These are phyloP conservation scores for Euphrasia confusa DNA, from an alignment of 257 asterid species.

Conservation along the genomic window DNA sequence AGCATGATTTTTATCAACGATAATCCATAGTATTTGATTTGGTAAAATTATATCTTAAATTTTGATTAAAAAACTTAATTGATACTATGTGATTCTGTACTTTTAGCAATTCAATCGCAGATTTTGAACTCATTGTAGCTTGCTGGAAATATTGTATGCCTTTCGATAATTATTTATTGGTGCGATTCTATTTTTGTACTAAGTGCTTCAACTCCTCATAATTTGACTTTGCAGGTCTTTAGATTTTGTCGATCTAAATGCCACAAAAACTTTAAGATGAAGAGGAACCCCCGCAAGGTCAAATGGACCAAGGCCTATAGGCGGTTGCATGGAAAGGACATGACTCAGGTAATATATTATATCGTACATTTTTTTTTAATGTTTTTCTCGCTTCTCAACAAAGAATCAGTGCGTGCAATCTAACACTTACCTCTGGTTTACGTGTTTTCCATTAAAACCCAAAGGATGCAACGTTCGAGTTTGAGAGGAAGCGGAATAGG, in stretches of 20 bases:
- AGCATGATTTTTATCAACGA: too few relatives aligned
- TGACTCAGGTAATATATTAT: slow-evolving; percentile 63
- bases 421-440: background rate
- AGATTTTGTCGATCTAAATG: slow-evolving; percentile 85
- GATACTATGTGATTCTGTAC: background rate
- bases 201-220: slow-evolving; percentile 7
- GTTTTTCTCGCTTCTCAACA: background rate
- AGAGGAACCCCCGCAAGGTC: slow-evolving; percentile 92
- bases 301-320: slow-evolving; percentile 95
- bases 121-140: background rate
- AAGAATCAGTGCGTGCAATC: background rate
- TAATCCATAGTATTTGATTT: too few relatives aligned
- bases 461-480: slow-evolving; percentile 91
- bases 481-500: slow-evolving; percentile 85
- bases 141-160: background rate
- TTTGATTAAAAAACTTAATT: background rate
- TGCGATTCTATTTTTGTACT: background rate
- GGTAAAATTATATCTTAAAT: background rate
- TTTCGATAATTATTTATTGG: background rate
- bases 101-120: background rate
- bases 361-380: background rate
- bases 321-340: slow-evolving; percentile 80
- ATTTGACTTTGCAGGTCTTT: slow-evolving; percentile 52
- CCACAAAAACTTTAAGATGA: slow-evolving; percentile 93
- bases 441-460: slow-evolving; percentile 13